Base-by-base conservation (phyloP, 2,329 filamentous ascomycete genomes). In the Coniochaeta sp. region DNA sequence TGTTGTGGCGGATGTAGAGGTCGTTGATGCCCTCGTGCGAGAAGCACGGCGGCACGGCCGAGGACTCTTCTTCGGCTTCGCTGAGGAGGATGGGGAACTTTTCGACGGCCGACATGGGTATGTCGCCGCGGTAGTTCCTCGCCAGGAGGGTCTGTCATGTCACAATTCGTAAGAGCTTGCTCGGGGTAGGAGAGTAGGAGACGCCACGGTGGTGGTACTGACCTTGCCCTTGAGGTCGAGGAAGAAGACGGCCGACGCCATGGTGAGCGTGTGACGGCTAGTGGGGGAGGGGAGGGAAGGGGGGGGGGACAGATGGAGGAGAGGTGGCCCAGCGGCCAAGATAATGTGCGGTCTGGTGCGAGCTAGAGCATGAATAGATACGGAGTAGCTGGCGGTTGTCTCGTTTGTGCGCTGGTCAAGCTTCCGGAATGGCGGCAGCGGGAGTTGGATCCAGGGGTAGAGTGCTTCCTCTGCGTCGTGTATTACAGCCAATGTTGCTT, bases 171-270 rank as follows among this genome's bases (percentile, higher is more conserved):
- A 50, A 61, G 59, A 40, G 16, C 38, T 19, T n/a, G 9, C 9
- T 17, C 38, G 4, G 10, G 16, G 3, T 9, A n/a, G n/a, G n/a
- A n/a, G n/a, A n/a, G n/a, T n/a, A n/a, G 38, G 9, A 40, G 38
- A 4, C 16, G 9, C 38, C n/a, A n/a, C n/a, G n/a, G n/a, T n/a
- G n/a, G n/a, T n/a, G n/a, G n/a, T n/a, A 64, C 79, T 64, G 76
- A 96, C 92, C 89, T 99, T 99, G 90, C 95, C 95, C 91, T 99
- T 99, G 68, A 99, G 84, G 77, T 99, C 95, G 71, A 99, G 89
- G 75, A 99, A 99, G 85, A 99, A 99, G 71, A 99, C 75, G 65
- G 95, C 95, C 62, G 95, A 99, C 68, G 95, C 95, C 95, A 99
- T 99, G 73, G 69, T 81, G 77, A 70, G 62, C 30, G 58, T 40